These are phyloP conservation scores for Sporothrix luriei DNA, from an alignment of 2,329 filamentous ascomycete genomes.

Conservation along the genomic window DNA sequence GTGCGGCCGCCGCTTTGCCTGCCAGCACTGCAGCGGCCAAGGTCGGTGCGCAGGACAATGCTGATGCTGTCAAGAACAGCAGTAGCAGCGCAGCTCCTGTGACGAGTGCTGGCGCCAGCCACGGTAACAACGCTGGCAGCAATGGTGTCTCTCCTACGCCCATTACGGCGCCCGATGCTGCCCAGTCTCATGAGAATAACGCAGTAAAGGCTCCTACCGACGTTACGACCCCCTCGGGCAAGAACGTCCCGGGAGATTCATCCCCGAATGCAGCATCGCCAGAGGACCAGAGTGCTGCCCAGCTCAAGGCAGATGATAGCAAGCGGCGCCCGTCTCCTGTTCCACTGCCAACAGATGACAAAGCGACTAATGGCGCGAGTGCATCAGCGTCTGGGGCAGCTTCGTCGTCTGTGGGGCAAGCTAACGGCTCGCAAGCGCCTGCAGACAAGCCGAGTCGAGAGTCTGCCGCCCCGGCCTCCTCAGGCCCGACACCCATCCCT, in stretches of 20 bases:
- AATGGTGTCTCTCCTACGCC: not conserved
- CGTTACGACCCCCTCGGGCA: not conserved
- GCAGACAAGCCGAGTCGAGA: constrained; percentile 57
- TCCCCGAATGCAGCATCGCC: constrained; percentile 57
- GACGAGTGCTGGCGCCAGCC: not conserved
- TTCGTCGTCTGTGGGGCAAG: constrained; percentile 41
- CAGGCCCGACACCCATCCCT: constrained; percentile 15
- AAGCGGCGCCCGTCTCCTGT: constrained; percentile 60
- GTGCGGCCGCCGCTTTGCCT: not conserved
- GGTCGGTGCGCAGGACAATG: not conserved
- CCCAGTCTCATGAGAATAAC: not conserved
- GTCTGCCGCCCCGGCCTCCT: constrained; percentile 35
- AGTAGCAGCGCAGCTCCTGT: not conserved
- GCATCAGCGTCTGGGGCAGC: constrained; percentile 39
- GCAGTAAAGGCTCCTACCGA: not conserved
- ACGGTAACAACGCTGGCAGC: not conserved
- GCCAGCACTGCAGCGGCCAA: not conserved
- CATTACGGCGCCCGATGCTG: not conserved
- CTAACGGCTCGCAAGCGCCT: constrained; percentile 41
- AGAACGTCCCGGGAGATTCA: not conserved
- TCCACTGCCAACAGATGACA: not conserved
- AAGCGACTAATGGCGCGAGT: not conserved
- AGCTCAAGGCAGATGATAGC: constrained; percentile 58
- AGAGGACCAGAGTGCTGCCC: constrained; percentile 71
- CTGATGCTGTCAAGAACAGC: not conserved